phyloP scores from a whole-genome alignment of 2,329 filamentous ascomycete genomes.

The Xylaria sp. region DNA sequence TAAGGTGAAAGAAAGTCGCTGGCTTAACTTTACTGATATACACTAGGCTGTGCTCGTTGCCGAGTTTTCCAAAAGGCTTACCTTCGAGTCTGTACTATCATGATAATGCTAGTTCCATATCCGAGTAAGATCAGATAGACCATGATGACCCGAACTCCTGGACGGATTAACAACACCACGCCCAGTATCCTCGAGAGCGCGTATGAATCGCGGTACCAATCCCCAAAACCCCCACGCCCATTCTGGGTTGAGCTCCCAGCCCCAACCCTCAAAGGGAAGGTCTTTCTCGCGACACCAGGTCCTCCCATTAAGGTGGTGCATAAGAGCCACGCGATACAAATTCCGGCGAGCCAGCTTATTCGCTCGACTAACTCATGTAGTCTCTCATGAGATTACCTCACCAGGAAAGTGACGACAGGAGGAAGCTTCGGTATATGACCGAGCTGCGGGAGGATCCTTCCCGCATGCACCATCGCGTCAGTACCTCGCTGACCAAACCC shows the following conservation, averaged over 20 bases:
- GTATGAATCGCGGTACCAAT: not conserved
- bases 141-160: not conserved
- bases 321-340: constrained; percentile 11
- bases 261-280: not conserved
- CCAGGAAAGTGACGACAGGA: constrained; percentile 13
- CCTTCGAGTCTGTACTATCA: not conserved
- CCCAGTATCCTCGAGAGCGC: not conserved
- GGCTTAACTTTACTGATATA: no score
- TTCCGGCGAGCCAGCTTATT: constrained; percentile 5
- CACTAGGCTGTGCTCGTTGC: no score
- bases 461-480: constrained; percentile 2
- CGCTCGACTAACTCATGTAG: constrained; percentile 10
- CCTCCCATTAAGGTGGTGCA: constrained; percentile 12
- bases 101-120: not conserved
- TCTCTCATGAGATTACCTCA: constrained; percentile 20
- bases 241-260: not conserved
- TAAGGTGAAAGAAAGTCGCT: no score
- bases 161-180: not conserved
- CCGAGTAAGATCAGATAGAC: not conserved
- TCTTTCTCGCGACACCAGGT: constrained; percentile 16
- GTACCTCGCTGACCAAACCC: constrained; percentile 11
- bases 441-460: constrained; percentile 14
- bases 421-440: constrained; percentile 10
- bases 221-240: not conserved
- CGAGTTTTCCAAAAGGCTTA: not conserved